Conservation (phyloP, 257 asterid species). For the Henckelia pumila region DNA sequence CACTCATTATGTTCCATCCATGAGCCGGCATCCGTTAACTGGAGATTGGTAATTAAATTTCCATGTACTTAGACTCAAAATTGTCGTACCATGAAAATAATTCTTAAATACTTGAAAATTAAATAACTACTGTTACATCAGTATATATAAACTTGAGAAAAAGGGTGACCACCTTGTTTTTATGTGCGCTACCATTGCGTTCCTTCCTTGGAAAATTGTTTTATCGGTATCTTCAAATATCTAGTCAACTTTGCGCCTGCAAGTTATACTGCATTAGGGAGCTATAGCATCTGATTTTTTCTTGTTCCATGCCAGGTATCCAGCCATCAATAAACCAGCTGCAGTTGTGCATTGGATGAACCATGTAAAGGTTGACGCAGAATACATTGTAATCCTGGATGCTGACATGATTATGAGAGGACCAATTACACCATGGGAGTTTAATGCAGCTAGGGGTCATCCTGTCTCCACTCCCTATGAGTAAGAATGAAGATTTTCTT, state of each 20-base stretch:
- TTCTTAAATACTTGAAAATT: too few species aligned
- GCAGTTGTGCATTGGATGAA: constrained; percentile 96
- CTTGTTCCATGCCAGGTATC: constrained; percentile 63
- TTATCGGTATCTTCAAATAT: constrained; percentile 7
- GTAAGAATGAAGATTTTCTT: constrained; percentile 39
- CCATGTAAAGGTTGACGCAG: constrained; percentile 89
- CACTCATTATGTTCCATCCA: constrained; percentile 94
- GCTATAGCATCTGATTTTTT: constrained; percentile 15
- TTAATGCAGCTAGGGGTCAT: constrained; percentile 67
- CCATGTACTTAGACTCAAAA: constrained; percentile 20
- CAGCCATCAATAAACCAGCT: constrained; percentile 95
- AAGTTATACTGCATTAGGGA: background rate
- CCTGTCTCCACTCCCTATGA: constrained; percentile 97
- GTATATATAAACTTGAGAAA: background rate
- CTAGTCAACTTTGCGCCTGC: background rate
- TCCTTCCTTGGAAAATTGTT: constrained; percentile 5
- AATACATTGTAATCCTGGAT: constrained; percentile 77
- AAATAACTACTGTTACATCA: background rate
- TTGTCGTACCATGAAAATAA: too few species aligned
- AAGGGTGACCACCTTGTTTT: background rate
- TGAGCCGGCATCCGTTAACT: constrained; percentile 94
- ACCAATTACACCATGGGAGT: constrained; percentile 95
- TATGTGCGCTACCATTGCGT: background rate
- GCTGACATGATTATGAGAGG: constrained; percentile 97
- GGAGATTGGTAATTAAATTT: constrained; percentile 76